Evolutionary conservation across 2,329 filamentous ascomycete genomes (phyloP).

Genomic region (Acephala macrosclerotiorum): DNA sequence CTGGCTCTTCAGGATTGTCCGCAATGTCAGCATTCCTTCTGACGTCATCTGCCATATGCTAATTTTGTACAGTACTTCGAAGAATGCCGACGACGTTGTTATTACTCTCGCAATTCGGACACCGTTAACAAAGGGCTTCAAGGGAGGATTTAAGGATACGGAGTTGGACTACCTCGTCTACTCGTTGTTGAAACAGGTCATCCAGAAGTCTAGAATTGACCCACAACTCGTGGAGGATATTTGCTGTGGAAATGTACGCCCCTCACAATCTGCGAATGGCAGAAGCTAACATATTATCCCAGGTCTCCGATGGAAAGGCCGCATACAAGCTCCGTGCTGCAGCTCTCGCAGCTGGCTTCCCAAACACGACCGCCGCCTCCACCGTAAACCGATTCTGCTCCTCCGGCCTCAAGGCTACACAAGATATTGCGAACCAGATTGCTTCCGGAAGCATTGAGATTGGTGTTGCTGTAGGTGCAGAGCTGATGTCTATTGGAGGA

Average conservation of each 20-base stretch:
- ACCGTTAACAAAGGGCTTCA: conserved; percentile 84
- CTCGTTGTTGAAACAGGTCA: conserved; percentile 79
- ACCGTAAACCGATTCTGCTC: conserved; percentile 97
- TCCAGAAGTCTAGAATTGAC: conserved; percentile 77
- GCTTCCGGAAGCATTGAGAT: conserved; percentile 80
- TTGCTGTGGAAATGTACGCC: conserved; percentile 84
- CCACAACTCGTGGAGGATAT: conserved; percentile 87
- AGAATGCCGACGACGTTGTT: conserved; percentile 96
- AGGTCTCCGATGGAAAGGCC: conserved; percentile 85
- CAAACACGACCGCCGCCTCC: conserved; percentile 83
- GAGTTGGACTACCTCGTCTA: conserved; percentile 86
- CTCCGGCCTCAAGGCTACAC: conserved; percentile 92
- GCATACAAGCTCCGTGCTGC: conserved; percentile 92
- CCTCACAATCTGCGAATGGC: conserved; percentile 10
- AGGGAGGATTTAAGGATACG: conserved; percentile 96
- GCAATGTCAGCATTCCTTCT: conserved; percentile 71
- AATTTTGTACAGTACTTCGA: conserved; percentile 70
- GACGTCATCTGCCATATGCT: conserved; percentile 33
- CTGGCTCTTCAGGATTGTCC: conserved; percentile 73
- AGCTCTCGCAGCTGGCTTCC: conserved; percentile 89
- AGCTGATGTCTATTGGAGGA: conserved; percentile 82
- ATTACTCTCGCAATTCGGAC: conserved; percentile 93
- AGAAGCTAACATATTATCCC: conserved; percentile 5
- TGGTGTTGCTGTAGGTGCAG: conserved; percentile 87
- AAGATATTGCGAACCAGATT: conserved; percentile 94